Evolutionary conservation across 306 rosid species (phyloP).

Genomic region (Fragaria iinumae): DNA sequence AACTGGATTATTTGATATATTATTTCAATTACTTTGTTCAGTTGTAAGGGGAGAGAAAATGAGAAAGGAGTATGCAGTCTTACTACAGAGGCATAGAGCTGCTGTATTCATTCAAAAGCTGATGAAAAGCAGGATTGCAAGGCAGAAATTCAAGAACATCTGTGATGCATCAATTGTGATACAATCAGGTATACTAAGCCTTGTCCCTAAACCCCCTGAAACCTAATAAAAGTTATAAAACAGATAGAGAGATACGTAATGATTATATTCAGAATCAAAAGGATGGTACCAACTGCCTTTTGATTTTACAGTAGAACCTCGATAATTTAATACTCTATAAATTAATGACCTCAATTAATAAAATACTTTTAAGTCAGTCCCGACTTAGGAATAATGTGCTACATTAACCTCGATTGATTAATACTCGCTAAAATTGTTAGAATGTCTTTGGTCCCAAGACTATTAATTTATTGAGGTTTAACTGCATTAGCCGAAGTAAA

Average conservation of each 20-base stretch:
- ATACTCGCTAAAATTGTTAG: no score
- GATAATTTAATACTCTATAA: no score
- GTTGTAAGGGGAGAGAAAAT: constrained; percentile 75
- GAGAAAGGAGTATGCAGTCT: constrained; percentile 62
- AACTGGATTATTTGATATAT: constrained; percentile 12
- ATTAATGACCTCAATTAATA: no score
- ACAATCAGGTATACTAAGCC: constrained; percentile 59
- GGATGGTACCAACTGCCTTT: not conserved
- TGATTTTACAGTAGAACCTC: not conserved
- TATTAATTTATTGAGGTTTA: no score
- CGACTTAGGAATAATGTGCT: no score
- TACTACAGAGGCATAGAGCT: constrained; percentile 67
- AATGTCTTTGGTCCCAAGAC: no score
- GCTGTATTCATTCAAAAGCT: constrained; percentile 68
- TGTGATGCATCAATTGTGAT: constrained; percentile 62
- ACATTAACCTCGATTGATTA: no score
- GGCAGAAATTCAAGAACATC: constrained; percentile 45
- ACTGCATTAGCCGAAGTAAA: not conserved
- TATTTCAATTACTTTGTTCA: constrained; percentile 40
- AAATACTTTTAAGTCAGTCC: no score
- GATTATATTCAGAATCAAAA: not conserved
- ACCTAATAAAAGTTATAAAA: not conserved
- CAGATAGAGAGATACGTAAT: not conserved
- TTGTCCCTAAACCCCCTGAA: not conserved
- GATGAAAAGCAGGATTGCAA: constrained; percentile 50